Evolutionary conservation across 2,329 filamentous ascomycete genomes (phyloP).

Genomic region (Fusarium sp.): DNA sequence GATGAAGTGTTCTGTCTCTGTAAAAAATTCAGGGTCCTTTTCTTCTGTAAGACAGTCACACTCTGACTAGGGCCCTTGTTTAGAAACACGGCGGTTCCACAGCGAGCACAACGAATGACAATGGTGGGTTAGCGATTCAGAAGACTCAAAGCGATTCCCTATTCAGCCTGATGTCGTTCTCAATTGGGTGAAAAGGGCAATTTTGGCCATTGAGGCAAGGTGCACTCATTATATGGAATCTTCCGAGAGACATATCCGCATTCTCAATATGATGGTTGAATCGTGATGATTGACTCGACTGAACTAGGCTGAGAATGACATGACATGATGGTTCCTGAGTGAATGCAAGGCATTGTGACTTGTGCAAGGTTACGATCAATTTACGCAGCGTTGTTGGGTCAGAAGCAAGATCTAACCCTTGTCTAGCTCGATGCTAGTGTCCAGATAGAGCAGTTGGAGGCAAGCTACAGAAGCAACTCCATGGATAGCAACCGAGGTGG

Average conservation of each 20-base stretch:
- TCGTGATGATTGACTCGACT: constrained; percentile 13
- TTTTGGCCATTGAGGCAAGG: constrained; percentile 20
- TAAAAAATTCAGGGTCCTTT: constrained; percentile 42
- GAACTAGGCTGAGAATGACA: constrained; percentile 4
- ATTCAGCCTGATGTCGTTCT: constrained; percentile 11
- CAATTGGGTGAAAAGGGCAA: constrained; percentile 4
- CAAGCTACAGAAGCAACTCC: constrained; percentile 22
- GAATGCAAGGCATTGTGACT: constrained; percentile 31
- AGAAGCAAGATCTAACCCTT: constrained; percentile 43
- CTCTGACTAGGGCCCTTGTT: constrained; percentile 35
- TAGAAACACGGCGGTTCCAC: constrained; percentile 43
- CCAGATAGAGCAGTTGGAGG: constrained; percentile 38
- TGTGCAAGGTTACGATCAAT: constrained; percentile 40
- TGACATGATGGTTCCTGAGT: constrained; percentile 30
- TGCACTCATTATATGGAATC: constrained; percentile 10
- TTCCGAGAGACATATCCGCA: constrained; percentile 25
- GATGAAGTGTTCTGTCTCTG: constrained; percentile 12
- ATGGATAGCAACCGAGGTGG: constrained; percentile 24
- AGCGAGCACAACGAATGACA: constrained; percentile 32
- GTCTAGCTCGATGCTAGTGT: constrained; percentile 43
- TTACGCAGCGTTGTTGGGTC: constrained; percentile 36
- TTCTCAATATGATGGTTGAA: constrained; percentile 12
- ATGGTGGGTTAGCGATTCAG: constrained; percentile 29
- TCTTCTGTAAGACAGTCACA: constrained; percentile 43
- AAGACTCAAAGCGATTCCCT: constrained; percentile 20